Percentiles rank a stretch among this genome's conserved stretches.
These are phyloP conservation scores for Fusarium brachygibbosum DNA, from an alignment of 2,329 filamentous ascomycete genomes.

Conservation along the genomic window DNA sequence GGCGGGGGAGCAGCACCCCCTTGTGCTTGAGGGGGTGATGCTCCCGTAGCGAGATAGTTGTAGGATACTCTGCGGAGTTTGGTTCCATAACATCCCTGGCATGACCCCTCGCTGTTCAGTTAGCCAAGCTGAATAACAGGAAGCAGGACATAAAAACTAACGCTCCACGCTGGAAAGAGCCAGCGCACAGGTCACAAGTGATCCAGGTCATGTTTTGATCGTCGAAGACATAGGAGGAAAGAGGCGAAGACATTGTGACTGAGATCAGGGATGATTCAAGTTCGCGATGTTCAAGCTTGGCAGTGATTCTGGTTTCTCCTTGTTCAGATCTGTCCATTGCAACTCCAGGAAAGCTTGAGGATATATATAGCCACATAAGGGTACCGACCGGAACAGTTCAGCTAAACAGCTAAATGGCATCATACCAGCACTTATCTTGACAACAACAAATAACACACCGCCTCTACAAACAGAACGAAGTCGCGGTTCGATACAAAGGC, in stretches of 20 bases:
- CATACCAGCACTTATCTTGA: conserved; percentile 13
- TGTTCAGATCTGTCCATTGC: neutral
- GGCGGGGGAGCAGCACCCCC: conserved; percentile 30
- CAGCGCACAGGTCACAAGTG: conserved; percentile 45
- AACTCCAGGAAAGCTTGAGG: conserved; percentile 8
- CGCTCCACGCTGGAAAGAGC: conserved; percentile 43
- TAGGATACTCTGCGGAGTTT: conserved; percentile 45
- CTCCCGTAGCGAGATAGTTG: conserved; percentile 34
- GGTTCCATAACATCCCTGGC: conserved; percentile 44
- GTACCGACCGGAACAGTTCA: neutral
- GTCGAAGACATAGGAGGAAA: conserved; percentile 41
- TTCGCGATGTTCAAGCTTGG: conserved; percentile 3
- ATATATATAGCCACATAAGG: conserved; percentile 39
- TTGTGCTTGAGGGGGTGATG: conserved; percentile 16
- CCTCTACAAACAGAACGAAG: conserved; percentile 21
- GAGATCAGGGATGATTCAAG: neutral
- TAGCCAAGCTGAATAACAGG: neutral
- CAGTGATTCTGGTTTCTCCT: neutral
- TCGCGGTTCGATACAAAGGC: conserved; percentile 7
- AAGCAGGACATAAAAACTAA: conserved; percentile 9
- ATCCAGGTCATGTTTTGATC: conserved; percentile 47
- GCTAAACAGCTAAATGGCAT: conserved; percentile 18
- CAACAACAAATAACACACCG: conserved; percentile 31
- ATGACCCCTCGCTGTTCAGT: conserved; percentile 20
- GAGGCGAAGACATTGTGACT: conserved; percentile 27